Base-by-base conservation (phyloP, 352 stramenopile genomes). In the Globisporangium perplexum region DNA sequence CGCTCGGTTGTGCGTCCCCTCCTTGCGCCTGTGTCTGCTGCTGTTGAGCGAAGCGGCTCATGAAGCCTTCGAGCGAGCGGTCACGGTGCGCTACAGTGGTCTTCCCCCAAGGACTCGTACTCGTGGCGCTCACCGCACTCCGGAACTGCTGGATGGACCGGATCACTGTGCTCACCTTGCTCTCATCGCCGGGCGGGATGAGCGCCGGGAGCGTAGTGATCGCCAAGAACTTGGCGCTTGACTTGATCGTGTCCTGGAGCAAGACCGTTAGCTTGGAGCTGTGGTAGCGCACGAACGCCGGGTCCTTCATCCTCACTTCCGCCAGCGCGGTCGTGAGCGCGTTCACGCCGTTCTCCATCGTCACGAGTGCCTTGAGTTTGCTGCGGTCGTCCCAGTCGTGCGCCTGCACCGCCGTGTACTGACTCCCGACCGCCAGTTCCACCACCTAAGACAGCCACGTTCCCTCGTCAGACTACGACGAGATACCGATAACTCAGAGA, bases 241-340 rank as follows among this genome's bases (percentile, higher is more conserved):
- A 49, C n/a, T 84, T 84, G n/a, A 89, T 51, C 6, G 77, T 89
- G 42, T 91, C 81, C 58, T 91, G 81, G 30, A 91, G 65, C 28
- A 91, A 53, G 24, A 89, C 72, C 2, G 81, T 91, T 47, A 91
- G 75, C 53, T 91, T 89, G 50, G 81, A 89, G 54, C 73, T 76
- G 62, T 91, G 77, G 50, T 89, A 91, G 11, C 81, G 75, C 12
- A 91, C 76, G 42, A 86, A 88, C 23, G 71, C 47, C n/a, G 65
- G 57, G 45, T 74, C 65, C 47, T 73, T 69, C 12, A 77, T 44
- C 1, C 81, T 74, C 17, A 86, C 72, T 11, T 88, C 76, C 2
- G 68, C 67, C 1, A 91, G 61, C 8, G 74, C 72, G 14, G 68
- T 79, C 1, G 82, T 63, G 0, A 91, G 55, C n/a, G 77, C 70